These are phyloP conservation scores for Achaetomiella virescens DNA, from an alignment of 495 filamentous ascomycete species.

Conservation along the genomic window DNA sequence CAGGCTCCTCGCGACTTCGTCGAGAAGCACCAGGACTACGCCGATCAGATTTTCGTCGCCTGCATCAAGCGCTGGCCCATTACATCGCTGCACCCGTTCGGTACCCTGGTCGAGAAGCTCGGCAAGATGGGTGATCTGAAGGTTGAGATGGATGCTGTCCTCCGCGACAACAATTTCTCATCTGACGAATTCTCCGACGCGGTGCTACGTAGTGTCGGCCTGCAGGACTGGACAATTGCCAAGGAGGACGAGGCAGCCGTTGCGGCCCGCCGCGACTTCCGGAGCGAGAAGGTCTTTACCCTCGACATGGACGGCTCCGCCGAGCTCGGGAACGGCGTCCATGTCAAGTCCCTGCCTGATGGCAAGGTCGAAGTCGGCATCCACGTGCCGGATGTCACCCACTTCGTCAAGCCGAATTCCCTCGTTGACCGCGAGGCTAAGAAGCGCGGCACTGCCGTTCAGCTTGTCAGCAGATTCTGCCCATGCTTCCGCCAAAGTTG, in stretches of 20 bases:
- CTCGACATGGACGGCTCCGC: slow-evolving; percentile 78
- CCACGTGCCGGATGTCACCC: slow-evolving; percentile 91
- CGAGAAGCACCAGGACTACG: slow-evolving; percentile 95
- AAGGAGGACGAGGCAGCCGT: slow-evolving; percentile 73
- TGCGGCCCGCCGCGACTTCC: slow-evolving; percentile 80
- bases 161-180: slow-evolving; percentile 97
- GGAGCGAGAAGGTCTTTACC: slow-evolving; percentile 82
- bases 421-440: slow-evolving; percentile 95
- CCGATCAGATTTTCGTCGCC: slow-evolving; percentile 94
- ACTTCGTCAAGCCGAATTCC: slow-evolving; percentile 95
- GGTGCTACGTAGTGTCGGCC: slow-evolving; percentile 84
- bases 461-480: slow-evolving; percentile 85
- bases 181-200: slow-evolving; percentile 97
- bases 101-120: slow-evolving; percentile 93
- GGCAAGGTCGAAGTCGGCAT: slow-evolving; percentile 90
- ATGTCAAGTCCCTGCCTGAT: slow-evolving; percentile 74
- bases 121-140: slow-evolving; percentile 95
- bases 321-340: slow-evolving; percentile 85
- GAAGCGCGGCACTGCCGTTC: slow-evolving; percentile 94
- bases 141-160: slow-evolving; percentile 93
- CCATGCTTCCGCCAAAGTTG: slow-evolving; percentile 80
- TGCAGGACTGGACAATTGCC: slow-evolving; percentile 82
- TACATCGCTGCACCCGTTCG: slow-evolving; percentile 97
- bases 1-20: slow-evolving; percentile 97
- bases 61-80: slow-evolving; percentile 99